Evolutionary conservation across 352 stramenopile species (phyloP), one percentile per base, ranked within the genome.

Genomic region (Phytophthora uliginosa): DNA sequence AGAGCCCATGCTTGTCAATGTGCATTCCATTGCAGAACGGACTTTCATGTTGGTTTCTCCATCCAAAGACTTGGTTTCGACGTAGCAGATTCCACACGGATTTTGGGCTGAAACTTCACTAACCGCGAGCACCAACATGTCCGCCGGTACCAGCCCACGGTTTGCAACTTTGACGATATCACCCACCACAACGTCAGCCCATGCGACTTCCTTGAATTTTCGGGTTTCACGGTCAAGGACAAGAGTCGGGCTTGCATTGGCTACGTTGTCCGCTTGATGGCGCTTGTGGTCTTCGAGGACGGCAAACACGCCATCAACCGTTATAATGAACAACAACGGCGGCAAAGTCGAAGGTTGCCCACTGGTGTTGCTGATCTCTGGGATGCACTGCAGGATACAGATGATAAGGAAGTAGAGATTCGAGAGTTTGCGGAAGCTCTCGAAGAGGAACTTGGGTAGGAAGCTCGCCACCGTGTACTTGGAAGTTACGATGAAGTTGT

Each of bases 11-110:
- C 74, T 74, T 9, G 63, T 63, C 53, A 93, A 72, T 26, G 89
- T 95, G 52, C 54, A 77, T 31, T 97, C 85, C 85, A 95, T 92
- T 5, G 86, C 89, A 0, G 85, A 91, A 7, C 93, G 86, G 18
- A 97, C 82, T 74, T 98, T 98, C 80, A 98, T 93, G 71, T 98
- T 98, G 15, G 94, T 98, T 67, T 98, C 94, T 24, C 94, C 94
- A 70, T 98, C 94, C 15, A 98, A 80, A 20, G 88, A 96, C 63
- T 96, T 96, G 51, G 94, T 98, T 78, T 98, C 91, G 7, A 98
- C 89, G 53, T 97, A 98, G 70, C 89, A 97, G 33, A 95, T 76
- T 3, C 92, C 92, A 18, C 81, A 85, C 13, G 91, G 91, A 7
- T 82, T 78, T 10, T 79, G 64, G 24, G 88, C 69, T 0, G 89